Percentiles rank a stretch among this genome's conserved stretches.
These are phyloP conservation scores for Glaciozyma martinii DNA, from an alignment of 768 basidiomycete genomes.

Conservation along the genomic window DNA sequence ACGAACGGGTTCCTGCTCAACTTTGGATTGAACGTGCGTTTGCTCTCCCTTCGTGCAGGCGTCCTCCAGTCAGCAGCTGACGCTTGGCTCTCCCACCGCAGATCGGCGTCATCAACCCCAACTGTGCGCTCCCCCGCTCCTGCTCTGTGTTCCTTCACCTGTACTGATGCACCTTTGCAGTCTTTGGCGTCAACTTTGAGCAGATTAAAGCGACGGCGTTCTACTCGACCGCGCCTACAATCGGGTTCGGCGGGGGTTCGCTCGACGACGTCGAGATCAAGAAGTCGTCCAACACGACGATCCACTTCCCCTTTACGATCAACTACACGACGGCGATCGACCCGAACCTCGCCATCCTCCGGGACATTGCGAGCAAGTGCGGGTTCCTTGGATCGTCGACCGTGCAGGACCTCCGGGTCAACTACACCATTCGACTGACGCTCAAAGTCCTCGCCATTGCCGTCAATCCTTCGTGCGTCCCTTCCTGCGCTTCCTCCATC, in stretches of 20 bases:
- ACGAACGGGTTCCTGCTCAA: conserved; percentile 30
- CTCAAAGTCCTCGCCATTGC: conserved; percentile 32
- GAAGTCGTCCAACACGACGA: conserved; percentile 30
- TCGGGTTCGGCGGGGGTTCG: conserved; percentile 30
- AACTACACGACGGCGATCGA: conserved; percentile 34
- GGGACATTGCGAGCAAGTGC: conserved; percentile 32
- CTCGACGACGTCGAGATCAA: conserved; percentile 28
- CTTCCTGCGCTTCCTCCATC: neutral
- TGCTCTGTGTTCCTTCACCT: neutral
- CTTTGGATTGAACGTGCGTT: conserved; percentile 26
- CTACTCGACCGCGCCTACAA: conserved; percentile 26
- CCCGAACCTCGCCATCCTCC: conserved; percentile 26
- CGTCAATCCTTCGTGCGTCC: conserved; percentile 18
- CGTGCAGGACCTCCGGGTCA: conserved; percentile 18
- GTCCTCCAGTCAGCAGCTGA: neutral
- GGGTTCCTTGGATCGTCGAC: conserved; percentile 27
- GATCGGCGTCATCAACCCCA: conserved; percentile 35
- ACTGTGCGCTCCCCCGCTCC: conserved; percentile 19
- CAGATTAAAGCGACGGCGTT: conserved; percentile 31
- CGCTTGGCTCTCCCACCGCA: neutral
- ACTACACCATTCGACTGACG: conserved; percentile 30
- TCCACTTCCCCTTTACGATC: conserved; percentile 34
- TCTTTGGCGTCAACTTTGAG: conserved; percentile 35
- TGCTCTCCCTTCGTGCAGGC: neutral
- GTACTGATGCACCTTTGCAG: conserved; percentile 13